Evolutionary conservation across 257 asterid genomes (phyloP).

Genomic region (Nicotiana noctiflora): DNA sequence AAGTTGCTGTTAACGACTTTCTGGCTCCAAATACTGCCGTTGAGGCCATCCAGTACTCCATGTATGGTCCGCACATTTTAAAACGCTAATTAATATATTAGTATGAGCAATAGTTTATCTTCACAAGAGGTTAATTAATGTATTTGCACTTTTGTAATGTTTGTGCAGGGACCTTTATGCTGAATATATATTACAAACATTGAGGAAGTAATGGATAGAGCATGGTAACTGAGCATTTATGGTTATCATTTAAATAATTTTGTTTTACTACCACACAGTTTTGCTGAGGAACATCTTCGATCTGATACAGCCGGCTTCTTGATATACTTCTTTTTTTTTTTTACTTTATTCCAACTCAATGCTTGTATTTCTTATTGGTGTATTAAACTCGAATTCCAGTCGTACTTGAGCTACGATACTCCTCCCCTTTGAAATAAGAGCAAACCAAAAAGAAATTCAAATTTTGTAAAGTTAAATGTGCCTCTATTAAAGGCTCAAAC

Average conservation of each 20-base stretch:
- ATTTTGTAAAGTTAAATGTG: no score
- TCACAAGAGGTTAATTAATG: neutral
- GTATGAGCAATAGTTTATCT: neutral
- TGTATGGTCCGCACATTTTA: slow-evolving; percentile 17
- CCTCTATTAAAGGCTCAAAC: no score
- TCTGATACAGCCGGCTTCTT: neutral
- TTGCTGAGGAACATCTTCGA: neutral
- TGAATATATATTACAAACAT: slow-evolving; percentile 27
- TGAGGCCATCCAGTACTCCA: slow-evolving; percentile 57
- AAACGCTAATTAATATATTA: neutral
- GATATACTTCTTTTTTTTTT: neutral
- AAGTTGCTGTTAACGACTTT: slow-evolving; percentile 57
- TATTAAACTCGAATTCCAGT: neutral
- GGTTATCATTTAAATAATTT: neutral
- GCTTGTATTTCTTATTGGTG: neutral
- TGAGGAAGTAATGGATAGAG: slow-evolving; percentile 22
- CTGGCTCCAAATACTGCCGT: slow-evolving; percentile 39
- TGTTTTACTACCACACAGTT: neutral
- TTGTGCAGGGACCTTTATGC: slow-evolving; percentile 38
- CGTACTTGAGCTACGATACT: neutral
- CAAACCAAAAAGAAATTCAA: neutral
- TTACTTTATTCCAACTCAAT: neutral
- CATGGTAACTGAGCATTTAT: neutral
- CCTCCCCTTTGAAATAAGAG: neutral
- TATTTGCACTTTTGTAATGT: neutral